Evolutionary conservation across 306 rosid species (phyloP), one percentile per base, ranked within the genome.

Genomic region (Sesbania bispinosa): DNA sequence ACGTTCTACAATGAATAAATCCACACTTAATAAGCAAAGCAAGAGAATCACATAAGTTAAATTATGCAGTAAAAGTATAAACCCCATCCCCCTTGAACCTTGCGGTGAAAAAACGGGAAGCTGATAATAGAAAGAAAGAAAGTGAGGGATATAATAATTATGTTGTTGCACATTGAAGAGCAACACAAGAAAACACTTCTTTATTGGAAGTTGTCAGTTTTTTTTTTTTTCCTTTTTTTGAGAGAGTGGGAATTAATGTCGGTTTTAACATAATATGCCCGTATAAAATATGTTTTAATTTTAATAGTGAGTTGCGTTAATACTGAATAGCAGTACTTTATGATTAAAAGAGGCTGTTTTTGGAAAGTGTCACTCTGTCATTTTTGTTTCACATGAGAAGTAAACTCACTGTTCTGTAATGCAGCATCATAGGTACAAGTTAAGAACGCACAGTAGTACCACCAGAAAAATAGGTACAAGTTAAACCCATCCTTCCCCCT

Each of bases 371-470:
- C 10, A 19, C 26, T n/a, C 53, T 58, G 26, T n/a, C 39, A 54
- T 27, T 5, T 54, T 26, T 1, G 33, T 50, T 51, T 51, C 19
- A 35, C 24, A 18, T 20, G 47, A 10, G 21, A n/a, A 55, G 10
- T 32, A 33, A 71, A 27, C 35, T 18, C 35, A 35, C 5, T 29
- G 41, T 18, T 19, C 42, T 18, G 42, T 27, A 47, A 67, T 20
- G 62, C 48, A 72, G 39, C 62, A n/a, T 14, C 70, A 47, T 45
- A 58, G n/a, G 36, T 59, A 18, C 26, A 68, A 51, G 35, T 54
- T 18, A 2, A 20, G 41, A 68, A 62, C 35, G 4, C 42, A 70
- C 29, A 30, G n/a, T 21, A 29, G 35, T 10, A 42, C 45, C 10
- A 18, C 45, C 67, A 18, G 43, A 18, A 71, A 23, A 71, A 71